These are phyloP conservation scores for Neurospora crassa DNA, from an alignment of 2,329 filamentous ascomycete genomes.

Conservation along the genomic window DNA sequence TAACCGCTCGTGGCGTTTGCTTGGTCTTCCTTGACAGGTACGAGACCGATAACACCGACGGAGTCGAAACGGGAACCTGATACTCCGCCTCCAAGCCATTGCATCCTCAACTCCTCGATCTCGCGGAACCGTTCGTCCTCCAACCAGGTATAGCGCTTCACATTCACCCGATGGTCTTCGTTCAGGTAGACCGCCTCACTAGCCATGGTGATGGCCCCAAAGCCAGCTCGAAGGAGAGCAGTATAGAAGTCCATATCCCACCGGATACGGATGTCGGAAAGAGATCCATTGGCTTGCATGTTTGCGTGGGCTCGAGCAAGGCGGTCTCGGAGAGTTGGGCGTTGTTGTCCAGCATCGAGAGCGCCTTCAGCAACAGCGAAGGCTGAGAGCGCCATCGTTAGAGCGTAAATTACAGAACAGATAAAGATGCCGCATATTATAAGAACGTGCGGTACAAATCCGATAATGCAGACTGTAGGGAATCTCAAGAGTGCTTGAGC, in stretches of 20 bases:
- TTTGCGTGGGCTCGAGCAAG: slow-evolving; percentile 69
- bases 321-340: slow-evolving; percentile 45
- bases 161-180: slow-evolving; percentile 67
- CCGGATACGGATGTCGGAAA: slow-evolving; percentile 70
- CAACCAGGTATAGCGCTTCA: slow-evolving; percentile 77
- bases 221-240: slow-evolving; percentile 75
- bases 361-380: slow-evolving; percentile 54
- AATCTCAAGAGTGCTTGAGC: slow-evolving; percentile 68
- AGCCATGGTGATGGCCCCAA: slow-evolving; percentile 81
- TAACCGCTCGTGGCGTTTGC: slow-evolving; percentile 46
- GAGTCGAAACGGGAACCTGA: slow-evolving; percentile 41
- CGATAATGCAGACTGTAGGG: slow-evolving; percentile 88
- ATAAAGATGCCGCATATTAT: slow-evolving; percentile 69
- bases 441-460: slow-evolving; percentile 89
- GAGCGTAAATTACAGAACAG: slow-evolving; percentile 66
- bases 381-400: slow-evolving; percentile 70
- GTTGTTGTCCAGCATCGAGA: slow-evolving; percentile 34
- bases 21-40: slow-evolving; percentile 41
- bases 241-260: slow-evolving; percentile 95
- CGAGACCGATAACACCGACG: slow-evolving; percentile 43
- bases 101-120: slow-evolving; percentile 50
- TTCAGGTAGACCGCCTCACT: slow-evolving; percentile 95
- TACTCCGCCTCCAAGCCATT: slow-evolving; percentile 38
- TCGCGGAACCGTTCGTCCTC: slow-evolving; percentile 80
- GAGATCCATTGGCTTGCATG: slow-evolving; percentile 82